Conservation (phyloP, 2,329 filamentous ascomycete species). For the Gyromitra esculenta region DNA sequence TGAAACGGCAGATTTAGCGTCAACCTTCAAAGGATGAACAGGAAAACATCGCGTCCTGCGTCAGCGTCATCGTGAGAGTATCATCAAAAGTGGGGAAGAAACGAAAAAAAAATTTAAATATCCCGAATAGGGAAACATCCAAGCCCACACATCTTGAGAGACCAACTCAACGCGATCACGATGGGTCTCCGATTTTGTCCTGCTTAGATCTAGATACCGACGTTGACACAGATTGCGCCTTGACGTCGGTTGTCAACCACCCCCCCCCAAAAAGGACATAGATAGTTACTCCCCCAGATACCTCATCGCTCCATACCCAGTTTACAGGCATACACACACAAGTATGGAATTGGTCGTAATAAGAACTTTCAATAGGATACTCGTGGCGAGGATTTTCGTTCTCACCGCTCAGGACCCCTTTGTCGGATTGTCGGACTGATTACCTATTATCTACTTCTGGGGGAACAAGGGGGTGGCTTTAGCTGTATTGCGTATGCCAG, state of each 20-base stretch:
- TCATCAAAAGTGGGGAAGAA: constrained; percentile 16
- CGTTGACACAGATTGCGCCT: constrained; percentile 41
- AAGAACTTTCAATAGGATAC: constrained; percentile 30
- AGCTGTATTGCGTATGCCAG: constrained; percentile 48
- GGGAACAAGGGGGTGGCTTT: constrained; percentile 46
- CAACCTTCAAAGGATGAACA: background rate
- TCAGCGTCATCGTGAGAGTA: constrained; percentile 12
- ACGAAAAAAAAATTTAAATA: background rate
- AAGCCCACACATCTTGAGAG: constrained; percentile 20
- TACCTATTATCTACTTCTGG: constrained; percentile 16
- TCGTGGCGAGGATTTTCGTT: constrained; percentile 42
- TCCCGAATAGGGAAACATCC: constrained; percentile 26
- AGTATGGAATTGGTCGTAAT: constrained; percentile 30
- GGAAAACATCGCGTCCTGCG: constrained; percentile 31
- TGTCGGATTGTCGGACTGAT: constrained; percentile 11
- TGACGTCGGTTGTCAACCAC: constrained; percentile 35
- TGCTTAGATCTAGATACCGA: constrained; percentile 39
- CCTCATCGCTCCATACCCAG: constrained; percentile 27
- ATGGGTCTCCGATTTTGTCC: constrained; percentile 33
- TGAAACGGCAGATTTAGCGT: constrained; percentile 34
- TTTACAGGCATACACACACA: constrained; percentile 27
- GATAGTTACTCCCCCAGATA: constrained; percentile 3
- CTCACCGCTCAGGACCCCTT: constrained; percentile 34
- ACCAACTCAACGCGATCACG: constrained; percentile 32
- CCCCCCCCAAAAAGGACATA: constrained; percentile 21